Percentiles rank a stretch among this genome's conserved stretches.
Evolutionary conservation across 2,329 filamentous ascomycete species (phyloP).

Genomic region (Phyllosticta paracitricarpa): DNA sequence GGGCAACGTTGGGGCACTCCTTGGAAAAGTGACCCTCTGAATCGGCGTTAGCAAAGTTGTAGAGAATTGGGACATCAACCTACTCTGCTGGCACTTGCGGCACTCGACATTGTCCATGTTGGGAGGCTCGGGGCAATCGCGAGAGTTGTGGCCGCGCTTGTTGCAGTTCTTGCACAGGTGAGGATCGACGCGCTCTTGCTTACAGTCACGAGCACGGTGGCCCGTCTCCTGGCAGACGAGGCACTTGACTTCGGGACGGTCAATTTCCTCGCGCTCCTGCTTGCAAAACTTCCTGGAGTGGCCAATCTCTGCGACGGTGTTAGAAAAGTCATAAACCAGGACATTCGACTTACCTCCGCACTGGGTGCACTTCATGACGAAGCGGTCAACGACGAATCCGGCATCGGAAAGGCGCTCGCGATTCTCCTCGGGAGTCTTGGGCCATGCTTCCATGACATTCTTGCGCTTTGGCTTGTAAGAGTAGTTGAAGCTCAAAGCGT

Average conservation of each 20-base stretch:
- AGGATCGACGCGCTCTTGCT: constrained; percentile 44
- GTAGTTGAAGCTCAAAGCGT: constrained; percentile 53
- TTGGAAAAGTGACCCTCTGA: constrained; percentile 25
- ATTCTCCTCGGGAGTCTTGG: constrained; percentile 49
- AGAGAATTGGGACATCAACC: neutral
- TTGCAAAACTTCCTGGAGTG: constrained; percentile 53
- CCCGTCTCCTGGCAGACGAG: constrained; percentile 55
- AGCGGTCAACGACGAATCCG: constrained; percentile 52
- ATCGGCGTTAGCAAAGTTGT: neutral
- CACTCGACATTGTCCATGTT: constrained; percentile 52
- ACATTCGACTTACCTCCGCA: constrained; percentile 35
- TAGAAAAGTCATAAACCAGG: neutral
- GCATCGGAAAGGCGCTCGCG: constrained; percentile 54
- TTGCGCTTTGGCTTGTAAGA: constrained; percentile 43
- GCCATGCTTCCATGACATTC: constrained; percentile 50
- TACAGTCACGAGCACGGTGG: constrained; percentile 60
- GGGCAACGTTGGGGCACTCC: constrained; percentile 19
- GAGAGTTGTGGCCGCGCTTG: constrained; percentile 30
- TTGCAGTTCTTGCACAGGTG: constrained; percentile 62
- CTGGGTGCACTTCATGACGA: constrained; percentile 51
- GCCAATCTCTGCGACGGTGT: constrained; percentile 39
- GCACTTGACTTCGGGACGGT: constrained; percentile 45
- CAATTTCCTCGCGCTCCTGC: constrained; percentile 44
- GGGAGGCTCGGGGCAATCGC: constrained; percentile 31
- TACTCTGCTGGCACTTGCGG: constrained; percentile 54